phyloP scores from a whole-genome alignment of 176 grass and related monocot genomes.

The Triticum turgidum region DNA sequence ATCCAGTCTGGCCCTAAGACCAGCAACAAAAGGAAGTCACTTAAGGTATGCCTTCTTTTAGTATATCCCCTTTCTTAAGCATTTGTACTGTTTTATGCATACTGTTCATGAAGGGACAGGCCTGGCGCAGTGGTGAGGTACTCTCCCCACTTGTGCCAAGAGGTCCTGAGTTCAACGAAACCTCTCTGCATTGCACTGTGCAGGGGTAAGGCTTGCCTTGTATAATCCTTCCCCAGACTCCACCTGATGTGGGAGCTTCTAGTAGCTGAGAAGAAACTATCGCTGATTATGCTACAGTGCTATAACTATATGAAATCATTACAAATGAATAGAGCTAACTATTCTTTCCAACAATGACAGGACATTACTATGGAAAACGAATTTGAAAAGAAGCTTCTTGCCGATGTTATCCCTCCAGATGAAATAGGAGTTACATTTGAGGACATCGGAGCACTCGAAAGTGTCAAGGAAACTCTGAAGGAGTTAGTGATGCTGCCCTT shows the following conservation, averaged over 20 bases:
- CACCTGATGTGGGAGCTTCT: too few relatives aligned
- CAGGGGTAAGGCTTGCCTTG: too few relatives aligned
- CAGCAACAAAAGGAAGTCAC: slow-evolving; percentile 74
- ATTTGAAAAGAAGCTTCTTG: slow-evolving; percentile 96
- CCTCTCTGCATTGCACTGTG: too few relatives aligned
- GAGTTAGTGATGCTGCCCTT: slow-evolving; percentile 98
- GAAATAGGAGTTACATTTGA: slow-evolving; percentile 92
- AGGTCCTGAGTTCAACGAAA: too few relatives aligned
- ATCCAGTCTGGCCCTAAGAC: slow-evolving; percentile 65
- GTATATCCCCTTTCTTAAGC: not conserved
- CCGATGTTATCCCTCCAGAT: slow-evolving; percentile 89
- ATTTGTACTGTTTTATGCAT: not conserved
- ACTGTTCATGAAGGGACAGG: not conserved
- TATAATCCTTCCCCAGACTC: too few relatives aligned
- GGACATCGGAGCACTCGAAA: slow-evolving; percentile 93
- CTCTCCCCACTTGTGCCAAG: too few relatives aligned
- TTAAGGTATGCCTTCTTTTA: slow-evolving; percentile 51
- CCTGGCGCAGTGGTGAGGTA: too few relatives aligned
- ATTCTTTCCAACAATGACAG: slow-evolving; percentile 47
- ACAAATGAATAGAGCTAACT: slow-evolving; percentile 24
- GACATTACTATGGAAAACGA: slow-evolving; percentile 89
- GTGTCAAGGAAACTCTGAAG: slow-evolving; percentile 92
- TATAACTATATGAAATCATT: slow-evolving; percentile 5
- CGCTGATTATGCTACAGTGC: not conserved
- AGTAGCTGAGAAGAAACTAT: not conserved